Evolutionary conservation across 441 rosid genomes (phyloP), one percentile per base, ranked within the genome.

Genomic region (Isatis lusitanica): DNA sequence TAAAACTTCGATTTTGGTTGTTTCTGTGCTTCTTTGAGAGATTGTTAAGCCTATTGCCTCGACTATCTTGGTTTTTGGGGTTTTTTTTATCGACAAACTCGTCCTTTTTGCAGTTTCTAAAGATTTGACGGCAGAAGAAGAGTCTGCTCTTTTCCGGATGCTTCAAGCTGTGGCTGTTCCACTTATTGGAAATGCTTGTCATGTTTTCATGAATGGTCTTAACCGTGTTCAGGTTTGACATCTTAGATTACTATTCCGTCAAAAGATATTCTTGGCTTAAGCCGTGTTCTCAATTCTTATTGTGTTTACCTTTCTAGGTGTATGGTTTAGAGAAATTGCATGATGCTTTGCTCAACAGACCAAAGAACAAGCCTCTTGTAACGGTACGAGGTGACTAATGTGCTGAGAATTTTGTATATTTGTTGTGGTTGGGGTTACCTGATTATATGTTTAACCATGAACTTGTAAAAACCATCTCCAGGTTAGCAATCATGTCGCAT

Each of bases 401-500:
- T 17, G 57, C 3, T 60, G 33, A 58, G 6, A 16, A 16, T 52
- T 16, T 56, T 47, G 12, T 46, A 9, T 56, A 16, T 44, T 4
- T 77, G 44, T 71, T 77, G 44, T 71, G 44, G 67, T 46, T 60
- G 24, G 47, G 44, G 1, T 52, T 59, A 18, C 16, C 7, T 52
- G 43, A 30, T 15, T 56, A 17, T 70, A 58, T 66, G 44, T 31
- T 78, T 44, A n/a, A 1, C 6, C 6, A n/a, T 70, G 39, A 46
- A 16, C 31, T 18, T 40, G 0, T 48, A 2, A 18, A 52, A 28
- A 28, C 38, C 3, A 44, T 46, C 16, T 55, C 58, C 74, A 92
- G 99, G 97, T 92, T 30, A 94, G 99, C 85, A 92, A 94, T 80
- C 98, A 94, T 79, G 97, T 94, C 47, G 99, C 99, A 31, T 87